These are phyloP conservation scores for Mycena filopes DNA, from an alignment of 768 basidiomycete species.

Conservation along the genomic window DNA sequence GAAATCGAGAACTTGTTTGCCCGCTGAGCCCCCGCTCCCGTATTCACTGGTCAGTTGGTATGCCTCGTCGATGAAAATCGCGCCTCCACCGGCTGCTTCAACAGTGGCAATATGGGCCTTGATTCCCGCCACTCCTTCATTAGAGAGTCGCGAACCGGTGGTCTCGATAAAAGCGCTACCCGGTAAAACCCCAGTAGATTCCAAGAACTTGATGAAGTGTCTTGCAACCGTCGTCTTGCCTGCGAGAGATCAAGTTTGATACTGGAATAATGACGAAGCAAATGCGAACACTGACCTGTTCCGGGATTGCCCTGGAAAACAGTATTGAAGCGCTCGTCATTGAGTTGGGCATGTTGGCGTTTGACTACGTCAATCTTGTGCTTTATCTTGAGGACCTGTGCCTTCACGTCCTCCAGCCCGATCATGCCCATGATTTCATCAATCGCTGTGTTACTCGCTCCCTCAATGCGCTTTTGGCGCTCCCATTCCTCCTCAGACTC, in stretches of 20 bases:
- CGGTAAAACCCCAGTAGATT: constrained; percentile 64
- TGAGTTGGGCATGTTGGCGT: constrained; percentile 63
- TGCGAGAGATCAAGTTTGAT: constrained; percentile 40
- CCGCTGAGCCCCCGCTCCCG: constrained; percentile 44
- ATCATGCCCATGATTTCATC: constrained; percentile 76
- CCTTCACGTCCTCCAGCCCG: constrained; percentile 74
- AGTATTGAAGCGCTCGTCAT: constrained; percentile 69
- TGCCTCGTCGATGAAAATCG: constrained; percentile 77
- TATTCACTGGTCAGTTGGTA: constrained; percentile 67
- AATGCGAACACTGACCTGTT: constrained; percentile 62
- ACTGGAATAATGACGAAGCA: not conserved
- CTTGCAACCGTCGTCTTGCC: constrained; percentile 79
- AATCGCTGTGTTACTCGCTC: constrained; percentile 59
- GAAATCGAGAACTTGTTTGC: constrained; percentile 71
- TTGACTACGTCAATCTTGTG: constrained; percentile 62
- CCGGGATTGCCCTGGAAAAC: constrained; percentile 77
- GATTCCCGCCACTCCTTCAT: constrained; percentile 63
- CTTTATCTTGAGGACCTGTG: constrained; percentile 65
- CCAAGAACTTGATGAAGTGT: constrained; percentile 68
- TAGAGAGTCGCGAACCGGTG: constrained; percentile 67
- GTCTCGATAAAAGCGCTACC: constrained; percentile 67
- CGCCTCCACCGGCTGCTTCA: constrained; percentile 65
- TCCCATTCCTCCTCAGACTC: constrained; percentile 56
- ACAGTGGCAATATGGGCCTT: constrained; percentile 60
- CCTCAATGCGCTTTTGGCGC: constrained; percentile 61